Conservation (phyloP, 2,329 filamentous ascomycete species). For the Botrytis fabae region DNA sequence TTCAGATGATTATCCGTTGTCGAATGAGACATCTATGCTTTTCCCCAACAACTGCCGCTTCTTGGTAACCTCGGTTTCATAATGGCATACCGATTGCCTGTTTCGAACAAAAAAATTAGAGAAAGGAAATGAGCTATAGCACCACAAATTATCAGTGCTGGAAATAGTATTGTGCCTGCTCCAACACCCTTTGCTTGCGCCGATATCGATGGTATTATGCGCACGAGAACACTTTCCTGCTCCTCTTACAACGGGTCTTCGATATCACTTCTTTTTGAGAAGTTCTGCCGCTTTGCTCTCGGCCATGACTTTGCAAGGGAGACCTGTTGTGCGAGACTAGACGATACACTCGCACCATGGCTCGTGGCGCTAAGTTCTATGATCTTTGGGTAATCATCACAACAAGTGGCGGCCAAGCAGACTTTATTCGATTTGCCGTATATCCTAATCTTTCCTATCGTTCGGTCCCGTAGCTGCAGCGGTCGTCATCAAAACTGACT, state of each 20-base stretch:
- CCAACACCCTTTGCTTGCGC: conserved; percentile 48
- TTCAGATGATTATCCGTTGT: conserved; percentile 26
- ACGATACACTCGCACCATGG: neutral
- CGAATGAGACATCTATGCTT: conserved; percentile 25
- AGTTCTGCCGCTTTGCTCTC: neutral
- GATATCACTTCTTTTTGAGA: neutral
- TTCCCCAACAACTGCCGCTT: conserved; percentile 37
- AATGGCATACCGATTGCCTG: conserved; percentile 55
- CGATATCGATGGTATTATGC: conserved; percentile 47
- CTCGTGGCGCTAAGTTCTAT: neutral
- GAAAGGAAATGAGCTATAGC: conserved; percentile 59
- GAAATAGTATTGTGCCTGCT: neutral
- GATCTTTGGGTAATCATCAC: neutral
- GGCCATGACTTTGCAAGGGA: neutral
- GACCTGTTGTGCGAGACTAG: neutral
- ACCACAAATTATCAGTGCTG: conserved; percentile 44
- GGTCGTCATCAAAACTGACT: neutral
- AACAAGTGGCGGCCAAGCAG: neutral
- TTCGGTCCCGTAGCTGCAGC: neutral
- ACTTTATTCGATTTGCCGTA: neutral
- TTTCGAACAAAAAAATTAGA: conserved; percentile 58
- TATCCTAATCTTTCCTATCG: neutral
- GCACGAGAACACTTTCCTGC: neutral
- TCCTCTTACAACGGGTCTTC: neutral
- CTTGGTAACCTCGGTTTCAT: conserved; percentile 47